phyloP scores from a whole-genome alignment of 805 yeast species.

The Barnettozyma siamensis region DNA sequence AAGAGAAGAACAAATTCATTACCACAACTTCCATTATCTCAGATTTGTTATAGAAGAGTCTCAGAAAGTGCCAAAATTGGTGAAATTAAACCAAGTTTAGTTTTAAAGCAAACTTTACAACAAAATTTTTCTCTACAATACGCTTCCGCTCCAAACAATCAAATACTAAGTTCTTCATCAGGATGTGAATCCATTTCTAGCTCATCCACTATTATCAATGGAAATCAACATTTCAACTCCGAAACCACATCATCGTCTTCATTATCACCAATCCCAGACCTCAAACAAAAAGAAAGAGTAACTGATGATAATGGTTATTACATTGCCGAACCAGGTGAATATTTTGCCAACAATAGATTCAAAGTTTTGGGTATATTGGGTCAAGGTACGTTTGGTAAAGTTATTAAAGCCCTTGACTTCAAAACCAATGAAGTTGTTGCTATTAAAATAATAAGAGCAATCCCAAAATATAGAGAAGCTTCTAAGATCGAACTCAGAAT shows the following conservation, averaged over 20 bases:
- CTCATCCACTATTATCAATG: conserved; percentile 3
- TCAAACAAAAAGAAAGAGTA: conserved; percentile 9
- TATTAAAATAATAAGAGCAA: conserved; percentile 84
- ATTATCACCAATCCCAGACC: conserved; percentile 15
- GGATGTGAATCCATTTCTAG: conserved; percentile 9
- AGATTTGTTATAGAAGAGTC: conserved; percentile 34
- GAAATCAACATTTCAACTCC: conserved; percentile 1
- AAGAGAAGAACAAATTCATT: conserved; percentile 47
- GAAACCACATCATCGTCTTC: conserved; percentile 12
- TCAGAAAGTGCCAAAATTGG: conserved; percentile 36
- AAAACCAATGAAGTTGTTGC: conserved; percentile 59
- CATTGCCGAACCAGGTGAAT: conserved; percentile 50
- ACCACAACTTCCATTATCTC: conserved; percentile 48
- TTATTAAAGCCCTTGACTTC: conserved; percentile 74
- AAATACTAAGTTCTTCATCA: conserved; percentile 3
- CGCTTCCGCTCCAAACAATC: conserved; percentile 1
- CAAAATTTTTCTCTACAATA: conserved; percentile 3
- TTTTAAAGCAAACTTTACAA: conserved; percentile 9
- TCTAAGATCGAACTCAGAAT: conserved; percentile 88
- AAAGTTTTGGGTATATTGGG: conserved; percentile 66
- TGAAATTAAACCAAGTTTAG: conserved; percentile 33
- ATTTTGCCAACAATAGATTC: conserved; percentile 69
- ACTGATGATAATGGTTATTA: conserved; percentile 59
- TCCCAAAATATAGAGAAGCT: conserved; percentile 93
- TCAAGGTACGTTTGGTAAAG: conserved; percentile 92